Base-by-base conservation (phyloP, 352 stramenopile genomes). In the Elongisporangium senticosum region DNA sequence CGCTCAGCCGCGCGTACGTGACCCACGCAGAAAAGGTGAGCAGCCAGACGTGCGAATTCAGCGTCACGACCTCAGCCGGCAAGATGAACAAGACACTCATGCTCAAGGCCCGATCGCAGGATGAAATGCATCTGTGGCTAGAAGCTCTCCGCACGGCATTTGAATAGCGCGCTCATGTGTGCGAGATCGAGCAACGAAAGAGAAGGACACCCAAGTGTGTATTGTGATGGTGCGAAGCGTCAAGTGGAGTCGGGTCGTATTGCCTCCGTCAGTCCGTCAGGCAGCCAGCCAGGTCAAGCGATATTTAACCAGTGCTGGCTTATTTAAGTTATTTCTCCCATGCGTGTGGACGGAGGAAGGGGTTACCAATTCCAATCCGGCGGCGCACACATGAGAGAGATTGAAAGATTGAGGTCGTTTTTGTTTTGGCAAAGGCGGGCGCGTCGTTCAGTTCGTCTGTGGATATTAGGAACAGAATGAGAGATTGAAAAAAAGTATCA, bases 111-210 rank as follows among this genome's bases (percentile, higher is more conserved):
- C 67, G 69, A 23, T 88, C 77, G 26, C 73, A 87, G 24, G 77
- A 90, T 39, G 83, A 93, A 59, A 83, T 89, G 72, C 79, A 89
- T 54, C 52, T 89, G 60, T 91, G 82, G 82, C 75, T 89, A 43
- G 79, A 91, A 54, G 74, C 75, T 19, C 63, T 91, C 24, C 71
- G 61, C 57, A 69, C 71, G 61, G 70, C 75, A 11, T 82, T 74
- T 49, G 74, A 85, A 19, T 91, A 43, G 33, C 33, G 28, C 28
- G 15, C 11, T 43, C 10, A 1, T 43, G 33, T 43, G 33, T 10
- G 13, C 8, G 33, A 43, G 33, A 39, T 11, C 23, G 28, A 39
- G 28, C 28, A 8, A 39, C 10, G 28, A 39, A 39, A 7, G 33
- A 43, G 33, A 43, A 43, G 7, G 33, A 43, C 33, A 43, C 33